These are phyloP conservation scores for Cyberlindnera maritima DNA, from an alignment of 805 yeast genomes.

Conservation along the genomic window DNA sequence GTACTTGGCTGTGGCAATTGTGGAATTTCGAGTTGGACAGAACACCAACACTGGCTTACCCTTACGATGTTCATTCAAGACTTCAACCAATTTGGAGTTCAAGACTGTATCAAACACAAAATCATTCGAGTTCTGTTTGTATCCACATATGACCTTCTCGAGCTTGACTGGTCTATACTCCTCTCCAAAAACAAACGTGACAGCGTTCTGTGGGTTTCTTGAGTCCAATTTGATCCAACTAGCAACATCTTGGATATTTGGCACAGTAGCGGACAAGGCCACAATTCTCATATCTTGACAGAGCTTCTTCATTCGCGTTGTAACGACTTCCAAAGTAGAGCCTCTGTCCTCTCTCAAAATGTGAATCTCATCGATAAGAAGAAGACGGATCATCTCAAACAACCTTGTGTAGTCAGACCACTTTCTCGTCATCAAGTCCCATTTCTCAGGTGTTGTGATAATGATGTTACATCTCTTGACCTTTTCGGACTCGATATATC, in stretches of 20 bases:
- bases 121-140: constrained; percentile 37
- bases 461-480: constrained; percentile 46
- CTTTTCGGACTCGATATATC: constrained; percentile 40
- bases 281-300: constrained; percentile 38
- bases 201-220: constrained; percentile 28
- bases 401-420: constrained; percentile 42
- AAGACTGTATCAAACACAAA: constrained; percentile 46
- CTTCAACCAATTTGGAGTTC: constrained; percentile 39
- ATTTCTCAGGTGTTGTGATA: constrained; percentile 60
- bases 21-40: constrained; percentile 52
- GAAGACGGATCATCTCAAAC: constrained; percentile 41
- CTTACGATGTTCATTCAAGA: constrained; percentile 37
- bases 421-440: constrained; percentile 55
- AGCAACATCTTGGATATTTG: constrained; percentile 48
- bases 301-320: constrained; percentile 45
- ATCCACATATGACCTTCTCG: constrained; percentile 42
- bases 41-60: constrained; percentile 46
- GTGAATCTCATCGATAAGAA: constrained; percentile 49
- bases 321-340: constrained; percentile 45
- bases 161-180: constrained; percentile 45
- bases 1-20: constrained; percentile 44
- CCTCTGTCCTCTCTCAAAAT: constrained; percentile 45
- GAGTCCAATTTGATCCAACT: constrained; percentile 38
- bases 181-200: constrained; percentile 43
- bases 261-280: constrained; percentile 52